Conservation (phyloP, 1,284 basidiomycete species). For the Trichosporon sp. region DNA sequence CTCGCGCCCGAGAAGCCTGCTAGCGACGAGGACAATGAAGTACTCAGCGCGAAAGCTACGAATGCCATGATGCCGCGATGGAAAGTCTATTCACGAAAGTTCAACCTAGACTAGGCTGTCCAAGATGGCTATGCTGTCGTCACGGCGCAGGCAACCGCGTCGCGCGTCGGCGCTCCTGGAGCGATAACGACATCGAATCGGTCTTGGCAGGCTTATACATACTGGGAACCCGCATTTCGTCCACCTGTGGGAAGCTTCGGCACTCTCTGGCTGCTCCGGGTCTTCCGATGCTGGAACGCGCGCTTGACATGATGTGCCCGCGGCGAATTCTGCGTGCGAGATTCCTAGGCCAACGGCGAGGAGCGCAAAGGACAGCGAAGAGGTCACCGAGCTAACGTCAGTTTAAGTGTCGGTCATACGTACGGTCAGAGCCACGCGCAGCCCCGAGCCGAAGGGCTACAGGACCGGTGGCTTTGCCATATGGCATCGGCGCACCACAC, state of each 20-base stretch:
- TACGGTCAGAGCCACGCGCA: neutral
- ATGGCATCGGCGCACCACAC: slow-evolving; percentile 5
- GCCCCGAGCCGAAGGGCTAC: neutral
- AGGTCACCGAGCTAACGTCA: neutral
- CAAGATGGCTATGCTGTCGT: slow-evolving; percentile 8
- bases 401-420: no score
- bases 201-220: neutral
- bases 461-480: neutral
- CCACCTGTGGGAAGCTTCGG: neutral
- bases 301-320: neutral
- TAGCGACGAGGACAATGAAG: neutral
- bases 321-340: neutral
- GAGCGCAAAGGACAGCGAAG: neutral
- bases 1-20: neutral
- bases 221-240: slow-evolving; percentile 1
- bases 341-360: neutral
- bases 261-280: neutral
- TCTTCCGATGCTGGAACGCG: neutral
- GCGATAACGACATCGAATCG: neutral
- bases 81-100: neutral
- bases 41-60: neutral
- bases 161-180: neutral
- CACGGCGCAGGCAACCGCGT: neutral
- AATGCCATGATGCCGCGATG: slow-evolving; percentile 11
- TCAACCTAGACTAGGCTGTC: neutral